Percentiles rank a stretch among this genome's conserved stretches.
Conservation (phyloP, 129 eudicot genomes). For the Tanacetum coccineum region DNA sequence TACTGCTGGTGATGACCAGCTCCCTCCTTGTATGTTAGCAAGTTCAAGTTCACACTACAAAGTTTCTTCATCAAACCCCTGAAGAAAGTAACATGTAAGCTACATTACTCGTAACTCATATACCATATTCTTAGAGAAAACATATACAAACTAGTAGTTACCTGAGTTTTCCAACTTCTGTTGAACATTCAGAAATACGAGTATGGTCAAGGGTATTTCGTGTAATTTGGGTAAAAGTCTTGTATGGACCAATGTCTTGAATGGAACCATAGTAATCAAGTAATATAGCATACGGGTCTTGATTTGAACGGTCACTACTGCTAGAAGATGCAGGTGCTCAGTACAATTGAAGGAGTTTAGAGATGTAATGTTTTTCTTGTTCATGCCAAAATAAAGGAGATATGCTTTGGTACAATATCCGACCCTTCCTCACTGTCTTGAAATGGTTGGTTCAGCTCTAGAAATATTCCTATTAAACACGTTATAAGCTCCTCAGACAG, state of each 20-base stretch:
- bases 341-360: slow-evolving; percentile 61
- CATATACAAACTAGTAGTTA: slow-evolving; percentile 21
- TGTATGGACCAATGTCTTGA: slow-evolving; percentile 74
- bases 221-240: slow-evolving; percentile 71
- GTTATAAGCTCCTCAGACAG: slow-evolving; percentile 72
- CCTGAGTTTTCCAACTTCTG: slow-evolving; percentile 66
- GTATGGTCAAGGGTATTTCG: slow-evolving; percentile 44
- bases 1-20: slow-evolving; percentile 99
- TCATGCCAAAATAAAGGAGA: slow-evolving; percentile 60
- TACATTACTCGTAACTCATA: not conserved
- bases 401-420: slow-evolving; percentile 30
- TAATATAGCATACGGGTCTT: slow-evolving; percentile 58
- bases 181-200: slow-evolving; percentile 55
- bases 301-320: slow-evolving; percentile 33
- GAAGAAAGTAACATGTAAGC: slow-evolving; percentile 18
- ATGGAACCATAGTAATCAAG: slow-evolving; percentile 45
- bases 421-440: slow-evolving; percentile 41
- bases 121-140: not conserved
- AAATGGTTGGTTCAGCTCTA: slow-evolving; percentile 48
- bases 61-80: slow-evolving; percentile 78
- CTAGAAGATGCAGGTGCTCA: slow-evolving; percentile 39
- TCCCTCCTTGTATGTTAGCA: slow-evolving; percentile 77
- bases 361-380: slow-evolving; percentile 59
- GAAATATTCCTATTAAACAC: slow-evolving; percentile 68
- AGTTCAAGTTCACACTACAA: slow-evolving; percentile 51